phyloP scores from a whole-genome alignment of 495 filamentous ascomycete genomes.

The Podospora pseudoanserina region DNA sequence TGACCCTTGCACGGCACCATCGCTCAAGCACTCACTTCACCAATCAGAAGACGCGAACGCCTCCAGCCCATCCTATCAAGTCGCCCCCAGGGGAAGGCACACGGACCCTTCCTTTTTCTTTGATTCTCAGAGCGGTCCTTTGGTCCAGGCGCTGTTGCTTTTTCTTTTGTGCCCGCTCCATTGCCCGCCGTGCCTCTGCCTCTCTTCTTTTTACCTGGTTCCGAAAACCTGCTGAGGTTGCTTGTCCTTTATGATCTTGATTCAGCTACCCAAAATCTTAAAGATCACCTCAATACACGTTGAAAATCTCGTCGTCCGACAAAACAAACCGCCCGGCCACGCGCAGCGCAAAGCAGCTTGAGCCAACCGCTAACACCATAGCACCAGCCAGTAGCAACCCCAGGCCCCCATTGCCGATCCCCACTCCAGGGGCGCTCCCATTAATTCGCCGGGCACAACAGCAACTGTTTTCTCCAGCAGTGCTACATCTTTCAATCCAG shows the following conservation, averaged over 20 bases:
- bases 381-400: background rate
- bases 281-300: background rate
- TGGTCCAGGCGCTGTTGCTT: slow-evolving; percentile 15
- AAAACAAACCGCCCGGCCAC: background rate
- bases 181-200: background rate
- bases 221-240: background rate
- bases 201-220: background rate
- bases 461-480: slow-evolving; percentile 7
- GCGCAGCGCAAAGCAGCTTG: background rate
- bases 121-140: slow-evolving; percentile 6
- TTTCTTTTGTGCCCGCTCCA: slow-evolving; percentile 11
- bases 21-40: slow-evolving; percentile 15
- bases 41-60: slow-evolving; percentile 23
- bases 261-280: background rate
- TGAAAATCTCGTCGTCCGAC: background rate
- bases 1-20: slow-evolving; percentile 15
- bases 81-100: slow-evolving; percentile 23
- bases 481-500: background rate
- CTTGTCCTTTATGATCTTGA: background rate
- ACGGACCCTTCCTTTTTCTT: slow-evolving; percentile 24
- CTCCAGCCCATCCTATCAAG: slow-evolving; percentile 13
- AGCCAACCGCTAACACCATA: slow-evolving; percentile 1
- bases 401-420: slow-evolving; percentile 15
- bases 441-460: slow-evolving; percentile 1
- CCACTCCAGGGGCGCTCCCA: slow-evolving; percentile 14